phyloP scores from a whole-genome alignment of 257 asterid species.

The Solanum chmielewskii region DNA sequence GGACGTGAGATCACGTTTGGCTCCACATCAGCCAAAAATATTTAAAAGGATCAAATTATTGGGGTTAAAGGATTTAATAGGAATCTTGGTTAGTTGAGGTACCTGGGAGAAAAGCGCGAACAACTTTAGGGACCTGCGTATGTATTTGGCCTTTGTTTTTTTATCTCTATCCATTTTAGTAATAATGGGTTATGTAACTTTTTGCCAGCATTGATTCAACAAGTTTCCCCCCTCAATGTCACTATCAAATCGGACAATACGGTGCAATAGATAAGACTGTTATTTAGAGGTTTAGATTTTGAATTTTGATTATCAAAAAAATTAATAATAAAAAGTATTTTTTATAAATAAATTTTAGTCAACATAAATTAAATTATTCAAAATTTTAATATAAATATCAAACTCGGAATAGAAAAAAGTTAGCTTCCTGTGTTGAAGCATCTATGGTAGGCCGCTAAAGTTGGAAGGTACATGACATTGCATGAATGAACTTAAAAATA shows the following conservation, averaged over 20 bases:
- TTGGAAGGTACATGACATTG: background rate
- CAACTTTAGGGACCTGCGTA: too few species aligned
- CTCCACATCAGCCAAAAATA: too few species aligned
- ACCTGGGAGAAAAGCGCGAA: too few species aligned
- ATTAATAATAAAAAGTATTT: too few species aligned
- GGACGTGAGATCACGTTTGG: too few species aligned
- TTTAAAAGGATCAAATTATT: too few species aligned
- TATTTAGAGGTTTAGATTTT: background rate
- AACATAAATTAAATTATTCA: background rate
- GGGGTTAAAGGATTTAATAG: too few species aligned
- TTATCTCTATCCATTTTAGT: background rate
- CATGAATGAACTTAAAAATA: background rate
- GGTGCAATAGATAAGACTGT: background rate
- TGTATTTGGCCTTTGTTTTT: too few species aligned
- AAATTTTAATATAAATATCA: background rate
- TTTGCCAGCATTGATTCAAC: background rate
- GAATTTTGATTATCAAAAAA: background rate
- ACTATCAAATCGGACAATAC: background rate
- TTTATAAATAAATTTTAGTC: rapidly evolving
- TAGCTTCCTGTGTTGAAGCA: background rate
- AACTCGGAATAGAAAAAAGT: background rate
- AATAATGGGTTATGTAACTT: background rate
- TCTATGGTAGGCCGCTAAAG: background rate
- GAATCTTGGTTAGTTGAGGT: too few species aligned
- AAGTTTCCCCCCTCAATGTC: background rate